Evolutionary conservation across 1,139 yeast species (phyloP).

Genomic region (Kodamaea sp.): DNA sequence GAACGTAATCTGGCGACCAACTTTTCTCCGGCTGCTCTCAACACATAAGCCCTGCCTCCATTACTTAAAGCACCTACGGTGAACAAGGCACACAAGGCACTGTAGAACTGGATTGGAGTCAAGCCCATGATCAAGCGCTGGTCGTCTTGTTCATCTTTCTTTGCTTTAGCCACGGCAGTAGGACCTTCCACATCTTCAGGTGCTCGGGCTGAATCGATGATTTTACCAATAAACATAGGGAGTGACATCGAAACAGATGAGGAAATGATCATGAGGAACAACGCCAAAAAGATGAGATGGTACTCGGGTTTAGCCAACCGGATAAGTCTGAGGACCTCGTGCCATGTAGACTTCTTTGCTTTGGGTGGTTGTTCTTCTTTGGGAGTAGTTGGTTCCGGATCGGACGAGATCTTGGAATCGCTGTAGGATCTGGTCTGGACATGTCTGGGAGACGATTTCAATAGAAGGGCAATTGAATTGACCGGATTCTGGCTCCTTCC

Average conservation of each 20-base stretch:
- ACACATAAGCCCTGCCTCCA: slow-evolving; percentile 72
- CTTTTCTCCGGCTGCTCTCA: slow-evolving; percentile 81
- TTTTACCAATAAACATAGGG: slow-evolving; percentile 82
- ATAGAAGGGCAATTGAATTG: too few species aligned
- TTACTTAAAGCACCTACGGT: slow-evolving; percentile 74
- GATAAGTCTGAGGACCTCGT: slow-evolving; percentile 20
- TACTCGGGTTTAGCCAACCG: slow-evolving; percentile 43
- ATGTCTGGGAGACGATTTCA: too few species aligned
- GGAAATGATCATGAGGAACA: slow-evolving; percentile 60
- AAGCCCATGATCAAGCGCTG: slow-evolving; percentile 31
- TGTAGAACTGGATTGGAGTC: slow-evolving; percentile 34
- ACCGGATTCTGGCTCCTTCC: too few species aligned
- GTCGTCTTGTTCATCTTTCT: slow-evolving; percentile 21
- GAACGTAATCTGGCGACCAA: slow-evolving; percentile 82
- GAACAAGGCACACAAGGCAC: slow-evolving; percentile 49
- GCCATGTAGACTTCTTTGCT: slow-evolving; percentile 2
- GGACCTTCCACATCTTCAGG: slow-evolving; percentile 4
- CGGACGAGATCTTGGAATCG: too few species aligned
- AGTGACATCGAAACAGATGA: slow-evolving; percentile 58
- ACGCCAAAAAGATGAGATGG: slow-evolving; percentile 46
- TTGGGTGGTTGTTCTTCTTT: too few species aligned
- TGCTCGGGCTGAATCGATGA: slow-evolving; percentile 36
- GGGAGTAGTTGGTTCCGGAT: too few species aligned
- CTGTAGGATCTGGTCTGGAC: too few species aligned
- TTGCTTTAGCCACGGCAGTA: slow-evolving; percentile 27